Evolutionary conservation across 2,329 filamentous ascomycete genomes (phyloP).

Genomic region (Fusarium humuli): DNA sequence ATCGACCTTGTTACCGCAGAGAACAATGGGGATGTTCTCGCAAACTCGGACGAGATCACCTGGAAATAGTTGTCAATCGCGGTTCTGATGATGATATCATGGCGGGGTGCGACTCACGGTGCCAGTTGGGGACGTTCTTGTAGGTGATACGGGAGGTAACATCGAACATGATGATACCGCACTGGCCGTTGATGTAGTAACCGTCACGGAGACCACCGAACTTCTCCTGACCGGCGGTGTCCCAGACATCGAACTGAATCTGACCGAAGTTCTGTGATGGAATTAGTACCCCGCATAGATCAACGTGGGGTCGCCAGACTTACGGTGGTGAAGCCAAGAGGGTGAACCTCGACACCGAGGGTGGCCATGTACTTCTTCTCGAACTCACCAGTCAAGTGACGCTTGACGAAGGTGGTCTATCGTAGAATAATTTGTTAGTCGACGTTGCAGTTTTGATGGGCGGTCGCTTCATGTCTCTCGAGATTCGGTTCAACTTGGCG

Average conservation of each 20-base stretch:
- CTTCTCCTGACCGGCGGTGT: constrained; percentile 99
- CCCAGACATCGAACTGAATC: constrained; percentile 99
- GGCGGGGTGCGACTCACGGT: constrained; percentile 76
- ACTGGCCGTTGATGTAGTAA: constrained; percentile 99
- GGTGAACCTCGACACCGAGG: constrained; percentile 99
- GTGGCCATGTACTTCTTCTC: constrained; percentile 99
- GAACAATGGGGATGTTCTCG: constrained; percentile 98
- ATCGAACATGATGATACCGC: constrained; percentile 99
- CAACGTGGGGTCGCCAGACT: constrained; percentile 57
- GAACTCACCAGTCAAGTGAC: constrained; percentile 99
- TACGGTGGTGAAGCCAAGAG: constrained; percentile 97
- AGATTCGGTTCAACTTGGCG: constrained; percentile 36
- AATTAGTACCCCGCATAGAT: constrained; percentile 45
- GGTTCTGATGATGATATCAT: not conserved
- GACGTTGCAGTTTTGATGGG: constrained; percentile 16
- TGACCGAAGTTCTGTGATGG: constrained; percentile 83
- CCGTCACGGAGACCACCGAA: constrained; percentile 99
- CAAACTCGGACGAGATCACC: constrained; percentile 98
- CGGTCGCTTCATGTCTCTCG: constrained; percentile 24
- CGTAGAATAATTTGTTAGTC: constrained; percentile 35
- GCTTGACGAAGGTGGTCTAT: constrained; percentile 99
- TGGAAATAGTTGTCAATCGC: constrained; percentile 53
- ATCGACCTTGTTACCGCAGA: constrained; percentile 99
- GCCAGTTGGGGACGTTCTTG: constrained; percentile 99
- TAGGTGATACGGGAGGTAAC: constrained; percentile 99